Base-by-base conservation (phyloP, 2,329 filamentous ascomycete genomes). In the Fusarium incarnatum region DNA sequence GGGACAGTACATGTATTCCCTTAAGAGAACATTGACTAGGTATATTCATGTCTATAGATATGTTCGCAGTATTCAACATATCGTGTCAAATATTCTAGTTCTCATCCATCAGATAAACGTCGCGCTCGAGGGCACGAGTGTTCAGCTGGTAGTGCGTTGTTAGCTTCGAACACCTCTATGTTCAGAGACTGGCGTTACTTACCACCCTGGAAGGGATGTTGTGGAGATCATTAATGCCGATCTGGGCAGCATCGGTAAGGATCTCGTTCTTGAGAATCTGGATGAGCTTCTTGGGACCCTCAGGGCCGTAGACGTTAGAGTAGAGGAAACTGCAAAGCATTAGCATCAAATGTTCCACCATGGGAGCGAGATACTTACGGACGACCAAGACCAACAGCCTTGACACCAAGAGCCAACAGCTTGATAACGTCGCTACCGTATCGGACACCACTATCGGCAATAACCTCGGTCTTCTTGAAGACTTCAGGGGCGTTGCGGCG, bases 181-280 rank as follows among this genome's bases (percentile, higher is more conserved):
- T 7, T 1, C 4, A 5, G 4, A 4, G 5, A 6, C 6, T 9
- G 3, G 5, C 9, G 12, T 7, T 53, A 71, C 73, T 72, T 23
- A 75, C 70, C 44, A 73, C 59, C 37, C 66, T 70, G 47, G 62
- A 63, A 8, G 72, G 60, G 30, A 75, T 73, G 50, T 73, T 75
- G 34, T 68, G 49, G 11, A 75, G 66, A 55, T 75, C 73, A 25
- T 54, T 73, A 10, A 79, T 75, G 11, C 79, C 79, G 32, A 78
- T 68, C 68, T 81, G 77, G 20, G 76, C 77, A 45, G 76, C 79
- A 50, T 81, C 79, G 4, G 73, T 65, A 27, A 75, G 58, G 30
- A 86, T 79, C 77, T 86, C 84, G 41, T 80, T 77, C 79, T 85
- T 85, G 63, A 86, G 76, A 22, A 87, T 81, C 54, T 82, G 73